Evolutionary conservation across 495 filamentous ascomycete genomes (phyloP).

Genomic region (Hypoxylon perforatum): DNA sequence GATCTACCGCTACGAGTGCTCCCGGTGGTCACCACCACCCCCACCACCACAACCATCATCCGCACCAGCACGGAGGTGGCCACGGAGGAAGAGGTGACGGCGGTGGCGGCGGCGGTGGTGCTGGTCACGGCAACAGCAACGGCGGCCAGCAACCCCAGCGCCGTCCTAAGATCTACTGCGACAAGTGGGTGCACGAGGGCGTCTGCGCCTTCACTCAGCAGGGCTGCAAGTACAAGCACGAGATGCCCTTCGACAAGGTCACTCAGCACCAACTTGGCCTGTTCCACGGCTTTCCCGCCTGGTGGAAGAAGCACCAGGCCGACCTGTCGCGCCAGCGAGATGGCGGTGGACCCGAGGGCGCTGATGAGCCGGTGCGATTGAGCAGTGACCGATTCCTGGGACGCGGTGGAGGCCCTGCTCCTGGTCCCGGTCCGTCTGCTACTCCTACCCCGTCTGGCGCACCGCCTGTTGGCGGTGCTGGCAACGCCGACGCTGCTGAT

Average conservation of each 20-base stretch:
- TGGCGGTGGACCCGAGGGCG: not conserved
- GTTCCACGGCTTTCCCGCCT: slow-evolving; percentile 61
- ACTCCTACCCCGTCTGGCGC: not conserved
- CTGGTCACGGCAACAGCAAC: not conserved
- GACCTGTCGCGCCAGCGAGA: slow-evolving; percentile 50
- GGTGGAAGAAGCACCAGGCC: slow-evolving; percentile 64
- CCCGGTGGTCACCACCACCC: not conserved
- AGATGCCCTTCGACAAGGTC: slow-evolving; percentile 75
- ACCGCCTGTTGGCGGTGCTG: not conserved
- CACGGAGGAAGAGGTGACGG: no score
- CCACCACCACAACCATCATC: not conserved
- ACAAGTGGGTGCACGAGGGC: slow-evolving; percentile 86
- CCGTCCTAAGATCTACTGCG: slow-evolving; percentile 78
- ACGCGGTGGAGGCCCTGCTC: not conserved
- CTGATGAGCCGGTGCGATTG: slow-evolving; percentile 6
- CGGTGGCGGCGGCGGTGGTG: not conserved
- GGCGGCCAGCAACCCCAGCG: slow-evolving; percentile 19
- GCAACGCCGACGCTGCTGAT: not conserved
- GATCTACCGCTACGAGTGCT: not conserved
- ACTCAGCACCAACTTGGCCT: slow-evolving; percentile 73
- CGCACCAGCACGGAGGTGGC: no score
- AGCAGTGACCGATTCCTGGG: slow-evolving; percentile 5
- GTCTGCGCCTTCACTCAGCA: slow-evolving; percentile 86
- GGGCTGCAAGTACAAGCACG: slow-evolving; percentile 87
- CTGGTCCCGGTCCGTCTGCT: not conserved